Percentiles rank a stretch among this genome's conserved stretches.
phyloP scores from a whole-genome alignment of 371 early-diverging fungal genomes.

The Mortierella sp. region DNA sequence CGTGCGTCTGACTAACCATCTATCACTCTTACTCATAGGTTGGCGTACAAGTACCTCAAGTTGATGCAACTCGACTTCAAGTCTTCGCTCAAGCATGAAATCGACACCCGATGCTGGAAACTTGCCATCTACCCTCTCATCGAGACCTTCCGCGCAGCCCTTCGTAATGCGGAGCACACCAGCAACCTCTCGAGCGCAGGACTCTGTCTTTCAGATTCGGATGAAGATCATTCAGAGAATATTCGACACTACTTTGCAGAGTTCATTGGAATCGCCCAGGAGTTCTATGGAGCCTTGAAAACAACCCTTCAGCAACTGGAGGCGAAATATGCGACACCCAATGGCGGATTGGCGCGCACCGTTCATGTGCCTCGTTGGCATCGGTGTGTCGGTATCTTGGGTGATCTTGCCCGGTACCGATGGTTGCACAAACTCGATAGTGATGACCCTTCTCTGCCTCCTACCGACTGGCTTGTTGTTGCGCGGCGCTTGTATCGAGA shows the following conservation, averaged over 20 bases:
- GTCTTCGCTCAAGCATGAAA: slow-evolving; percentile 69
- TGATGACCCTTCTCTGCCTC: slow-evolving; percentile 26
- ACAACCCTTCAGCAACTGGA: slow-evolving; percentile 56
- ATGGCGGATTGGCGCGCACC: slow-evolving; percentile 16
- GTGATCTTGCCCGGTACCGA: slow-evolving; percentile 74
- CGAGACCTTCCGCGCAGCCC: slow-evolving; percentile 67
- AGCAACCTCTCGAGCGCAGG: slow-evolving; percentile 16
- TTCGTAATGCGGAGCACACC: slow-evolving; percentile 52
- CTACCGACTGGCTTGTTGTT: slow-evolving; percentile 56
- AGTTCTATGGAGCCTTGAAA: slow-evolving; percentile 62
- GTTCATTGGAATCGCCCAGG: slow-evolving; percentile 49
- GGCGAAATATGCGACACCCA: slow-evolving; percentile 29
- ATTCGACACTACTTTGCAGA: slow-evolving; percentile 41
- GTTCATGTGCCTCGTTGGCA: slow-evolving; percentile 63
- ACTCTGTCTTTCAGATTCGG: slow-evolving; percentile 44
- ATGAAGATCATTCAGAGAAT: slow-evolving; percentile 36
- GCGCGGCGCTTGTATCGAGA: slow-evolving; percentile 68
- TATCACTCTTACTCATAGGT: slow-evolving; percentile 19
- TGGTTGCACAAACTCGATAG: slow-evolving; percentile 60
- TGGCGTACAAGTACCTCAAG: slow-evolving; percentile 66
- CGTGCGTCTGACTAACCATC: slow-evolving; percentile 1
- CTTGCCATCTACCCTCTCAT: slow-evolving; percentile 72
- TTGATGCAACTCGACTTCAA: slow-evolving; percentile 65
- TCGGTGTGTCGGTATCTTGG: slow-evolving; percentile 64
- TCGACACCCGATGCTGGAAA: slow-evolving; percentile 77